A percentile compares a stretch with the other conserved stretches of the same genome.
phyloP scores from a whole-genome alignment of 225 moss, liverwort and hornwort species.

The Rhytidiadelphus loreus region DNA sequence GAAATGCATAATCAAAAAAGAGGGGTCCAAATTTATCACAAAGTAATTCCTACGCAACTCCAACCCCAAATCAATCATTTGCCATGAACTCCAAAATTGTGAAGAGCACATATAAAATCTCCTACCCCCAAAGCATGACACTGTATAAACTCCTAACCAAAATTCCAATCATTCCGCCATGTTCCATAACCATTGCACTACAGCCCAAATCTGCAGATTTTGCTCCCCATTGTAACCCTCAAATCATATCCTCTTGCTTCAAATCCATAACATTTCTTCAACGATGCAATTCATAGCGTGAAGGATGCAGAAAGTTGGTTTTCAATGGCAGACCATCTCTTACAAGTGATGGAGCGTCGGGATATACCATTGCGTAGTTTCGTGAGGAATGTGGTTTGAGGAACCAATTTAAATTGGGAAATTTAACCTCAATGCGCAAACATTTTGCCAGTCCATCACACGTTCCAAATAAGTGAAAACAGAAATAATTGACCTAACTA shows the following conservation, averaged over 20 bases:
- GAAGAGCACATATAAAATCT: not conserved
- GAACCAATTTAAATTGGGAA: not conserved
- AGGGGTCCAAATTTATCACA: not conserved
- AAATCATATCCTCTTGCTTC: not conserved
- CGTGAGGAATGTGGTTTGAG: not conserved
- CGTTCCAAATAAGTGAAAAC: not conserved
- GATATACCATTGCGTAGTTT: not conserved
- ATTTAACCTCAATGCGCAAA: not conserved
- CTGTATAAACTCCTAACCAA: not conserved
- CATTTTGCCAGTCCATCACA: not conserved
- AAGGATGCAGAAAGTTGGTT: not conserved
- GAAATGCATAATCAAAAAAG: not conserved
- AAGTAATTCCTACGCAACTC: not conserved
- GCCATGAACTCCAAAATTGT: not conserved
- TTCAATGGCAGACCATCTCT: not conserved
- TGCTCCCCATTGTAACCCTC: not conserved
- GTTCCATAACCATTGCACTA: not conserved
- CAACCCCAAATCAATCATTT: not conserved
- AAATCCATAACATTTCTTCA: not conserved
- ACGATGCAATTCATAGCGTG: not conserved
- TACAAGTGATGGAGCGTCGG: not conserved
- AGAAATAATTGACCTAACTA: not conserved
- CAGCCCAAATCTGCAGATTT: not conserved
- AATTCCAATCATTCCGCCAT: not conserved
- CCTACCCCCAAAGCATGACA: not conserved